phyloP scores from a whole-genome alignment of 768 basidiomycete species.

The Ephemerocybe angulata region DNA sequence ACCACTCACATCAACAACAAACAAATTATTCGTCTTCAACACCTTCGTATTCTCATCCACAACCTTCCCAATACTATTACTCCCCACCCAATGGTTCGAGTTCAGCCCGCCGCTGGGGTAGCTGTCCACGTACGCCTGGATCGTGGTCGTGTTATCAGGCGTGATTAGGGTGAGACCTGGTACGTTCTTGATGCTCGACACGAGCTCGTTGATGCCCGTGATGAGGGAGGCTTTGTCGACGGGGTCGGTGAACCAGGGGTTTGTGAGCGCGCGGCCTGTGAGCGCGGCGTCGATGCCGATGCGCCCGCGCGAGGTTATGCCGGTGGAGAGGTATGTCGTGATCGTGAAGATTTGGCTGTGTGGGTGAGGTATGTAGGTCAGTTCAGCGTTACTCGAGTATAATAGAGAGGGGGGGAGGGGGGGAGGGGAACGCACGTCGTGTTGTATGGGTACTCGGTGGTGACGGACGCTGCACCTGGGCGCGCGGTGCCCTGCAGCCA shows the following conservation, averaged over 20 bases:
- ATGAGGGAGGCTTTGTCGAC: constrained; percentile 51
- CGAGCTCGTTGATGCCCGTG: constrained; percentile 46
- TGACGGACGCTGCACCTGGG: constrained; percentile 53
- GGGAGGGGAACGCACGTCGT: not conserved
- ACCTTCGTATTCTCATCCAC: constrained; percentile 61
- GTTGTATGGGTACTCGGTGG: constrained; percentile 50
- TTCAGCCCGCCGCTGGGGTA: constrained; percentile 41
- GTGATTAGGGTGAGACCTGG: constrained; percentile 53
- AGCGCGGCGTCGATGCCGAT: constrained; percentile 55
- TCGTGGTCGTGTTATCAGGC: constrained; percentile 55
- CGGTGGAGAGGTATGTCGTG: constrained; percentile 58
- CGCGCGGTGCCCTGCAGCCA: constrained; percentile 62
- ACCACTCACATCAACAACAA: constrained; percentile 48
- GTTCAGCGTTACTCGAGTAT: too few relatives aligned
- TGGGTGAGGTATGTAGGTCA: too few relatives aligned
- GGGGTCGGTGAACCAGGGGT: constrained; percentile 59
- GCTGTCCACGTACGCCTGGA: constrained; percentile 46
- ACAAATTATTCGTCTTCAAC: constrained; percentile 44
- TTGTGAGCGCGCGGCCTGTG: constrained; percentile 42
- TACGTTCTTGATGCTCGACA: constrained; percentile 37
- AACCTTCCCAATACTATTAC: constrained; percentile 48
- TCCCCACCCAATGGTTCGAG: constrained; percentile 66
- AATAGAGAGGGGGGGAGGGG: too few relatives aligned
- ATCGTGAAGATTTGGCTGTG: constrained; percentile 58
- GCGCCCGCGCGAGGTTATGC: constrained; percentile 59